Evolutionary conservation across 768 basidiomycete genomes (phyloP), one percentile per base, ranked within the genome.

Genomic region (Antrodiella citrinella): DNA sequence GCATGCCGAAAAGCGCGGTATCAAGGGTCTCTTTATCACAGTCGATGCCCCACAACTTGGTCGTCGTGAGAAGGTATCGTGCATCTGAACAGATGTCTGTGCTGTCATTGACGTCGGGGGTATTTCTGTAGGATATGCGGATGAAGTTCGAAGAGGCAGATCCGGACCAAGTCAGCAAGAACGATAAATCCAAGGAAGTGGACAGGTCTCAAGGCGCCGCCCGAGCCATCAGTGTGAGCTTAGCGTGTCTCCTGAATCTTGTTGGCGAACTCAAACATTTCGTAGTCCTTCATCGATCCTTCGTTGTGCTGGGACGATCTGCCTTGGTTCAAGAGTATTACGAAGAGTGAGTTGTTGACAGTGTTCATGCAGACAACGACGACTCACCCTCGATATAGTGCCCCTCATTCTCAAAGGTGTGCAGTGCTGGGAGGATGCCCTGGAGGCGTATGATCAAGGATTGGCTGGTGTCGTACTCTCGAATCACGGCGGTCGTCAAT

Each of bases 1-100:
- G 60, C 89, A 95, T 55, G 95, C 95, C 1, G 92, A 93, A 67
- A 71, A 75, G 53, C 80, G 92, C 18, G 95, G 95, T 2, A 78
- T 99, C 59, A 94, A 92, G 64, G 95, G 78, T 2, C 71, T 98
- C 12, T 96, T 98, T 68, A 95, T 98, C 63, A 97, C 95, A 0
- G 95, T 98, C 21, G 95, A 98, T 68, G 95, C 95, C 0, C 94
- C 95, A 3, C 93, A 96, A 57, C 82, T 97, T 5, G 95, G 95
- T 39, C 79, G 93, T 11, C 77, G 94, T 49, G 93, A 95, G 65
- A 91, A 91, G 69, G 81, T 71, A 49, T 57, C n/a, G 59, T 52
- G 49, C 54, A 54, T 51, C 30, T n/a, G n/a, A n/a, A n/a, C n/a
- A n/a, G 47, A 54, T 51, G 35, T 45, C 53, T 40, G 57, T 54